Evolutionary conservation across 495 filamentous ascomycete genomes (phyloP).

Genomic region (Massariosphaeria phaeospora): DNA sequence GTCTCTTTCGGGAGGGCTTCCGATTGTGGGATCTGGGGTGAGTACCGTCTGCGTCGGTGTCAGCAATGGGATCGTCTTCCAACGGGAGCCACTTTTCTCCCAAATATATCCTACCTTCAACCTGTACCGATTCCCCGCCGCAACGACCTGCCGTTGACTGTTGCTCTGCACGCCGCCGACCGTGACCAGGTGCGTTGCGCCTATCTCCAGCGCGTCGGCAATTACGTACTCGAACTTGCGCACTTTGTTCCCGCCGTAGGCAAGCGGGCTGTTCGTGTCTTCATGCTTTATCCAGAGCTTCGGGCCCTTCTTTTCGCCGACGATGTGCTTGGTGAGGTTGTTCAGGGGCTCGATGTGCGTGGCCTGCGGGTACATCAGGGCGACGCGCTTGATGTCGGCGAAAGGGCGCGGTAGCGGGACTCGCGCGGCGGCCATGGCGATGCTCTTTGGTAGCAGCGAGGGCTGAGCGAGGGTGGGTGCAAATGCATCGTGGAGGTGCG

Average conservation of each 20-base stretch:
- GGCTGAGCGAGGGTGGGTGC: too few species aligned
- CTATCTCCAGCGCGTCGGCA: constrained; percentile 52
- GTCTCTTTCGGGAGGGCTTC: too few species aligned
- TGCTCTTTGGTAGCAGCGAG: too few species aligned
- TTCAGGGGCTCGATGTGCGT: constrained; percentile 59
- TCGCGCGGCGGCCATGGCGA: too few species aligned
- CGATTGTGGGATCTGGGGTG: too few species aligned
- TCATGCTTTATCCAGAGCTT: constrained; percentile 60
- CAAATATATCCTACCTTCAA: too few species aligned
- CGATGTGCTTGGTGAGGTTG: constrained; percentile 53
- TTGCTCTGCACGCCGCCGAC: constrained; percentile 64
- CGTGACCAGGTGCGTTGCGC: constrained; percentile 53
- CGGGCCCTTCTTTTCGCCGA: constrained; percentile 41
- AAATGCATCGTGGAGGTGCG: too few species aligned
- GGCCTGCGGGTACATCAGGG: constrained; percentile 50
- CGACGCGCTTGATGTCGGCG: constrained; percentile 50
- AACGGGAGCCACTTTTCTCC: too few species aligned
- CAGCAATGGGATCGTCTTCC: too few species aligned
- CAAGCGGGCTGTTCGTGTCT: constrained; percentile 58
- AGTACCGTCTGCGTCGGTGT: too few species aligned
- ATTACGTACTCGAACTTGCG: constrained; percentile 61
- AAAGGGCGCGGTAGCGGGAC: constrained; percentile 54
- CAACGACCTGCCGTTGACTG: constrained; percentile 60
- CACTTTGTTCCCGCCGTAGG: constrained; percentile 63
- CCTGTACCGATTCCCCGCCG: constrained; percentile 50